Evolutionary conservation across 495 filamentous ascomycete species (phyloP).

Genomic region (Neurospora africana): DNA sequence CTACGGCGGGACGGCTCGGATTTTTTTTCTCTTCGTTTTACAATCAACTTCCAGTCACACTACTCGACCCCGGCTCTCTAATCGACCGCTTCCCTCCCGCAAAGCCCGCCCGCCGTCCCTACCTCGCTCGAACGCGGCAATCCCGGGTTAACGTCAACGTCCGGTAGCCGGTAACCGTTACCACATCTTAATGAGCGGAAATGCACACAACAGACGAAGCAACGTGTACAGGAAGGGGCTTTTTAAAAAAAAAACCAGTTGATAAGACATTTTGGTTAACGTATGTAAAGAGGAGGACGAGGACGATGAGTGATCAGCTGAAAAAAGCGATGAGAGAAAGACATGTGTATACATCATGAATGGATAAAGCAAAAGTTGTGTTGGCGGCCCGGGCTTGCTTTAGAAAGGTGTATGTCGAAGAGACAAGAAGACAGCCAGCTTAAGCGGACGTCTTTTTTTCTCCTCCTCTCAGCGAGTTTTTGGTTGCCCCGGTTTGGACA

Average conservation of each 20-base stretch:
- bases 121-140: neutral
- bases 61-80: neutral
- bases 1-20: conserved; percentile 4
- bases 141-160: neutral
- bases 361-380: neutral
- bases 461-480: neutral
- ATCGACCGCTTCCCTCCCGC: neutral
- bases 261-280: neutral
- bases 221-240: neutral
- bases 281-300: neutral
- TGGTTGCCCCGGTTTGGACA: neutral
- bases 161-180: neutral
- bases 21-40: conserved; percentile 10
- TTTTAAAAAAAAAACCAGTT: neutral
- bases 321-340: neutral
- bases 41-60: neutral
- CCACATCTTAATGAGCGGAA: neutral
- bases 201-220: neutral
- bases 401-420: neutral
- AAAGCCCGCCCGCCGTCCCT: neutral
- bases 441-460: neutral
- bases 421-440: neutral
- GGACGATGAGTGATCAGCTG: neutral
- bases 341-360: neutral
- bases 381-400: neutral